A percentile compares a stretch with the other conserved stretches of the same genome.
Conservation (phyloP, 2,329 filamentous ascomycete genomes). For the Thelonectria discophora region DNA sequence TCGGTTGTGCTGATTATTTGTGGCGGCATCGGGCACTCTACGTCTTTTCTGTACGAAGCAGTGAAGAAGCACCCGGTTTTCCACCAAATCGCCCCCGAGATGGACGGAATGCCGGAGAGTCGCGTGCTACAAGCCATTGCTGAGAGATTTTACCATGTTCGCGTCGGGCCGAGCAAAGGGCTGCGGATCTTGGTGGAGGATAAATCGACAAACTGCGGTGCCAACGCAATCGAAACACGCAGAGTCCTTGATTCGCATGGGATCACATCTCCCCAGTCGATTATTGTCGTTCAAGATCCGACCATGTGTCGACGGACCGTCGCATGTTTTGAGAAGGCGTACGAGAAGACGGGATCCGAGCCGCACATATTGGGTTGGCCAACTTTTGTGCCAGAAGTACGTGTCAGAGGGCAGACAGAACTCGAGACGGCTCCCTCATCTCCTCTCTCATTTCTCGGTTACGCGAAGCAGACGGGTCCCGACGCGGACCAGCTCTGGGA, state of each 20-base stretch:
- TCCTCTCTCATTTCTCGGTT: constrained; percentile 18
- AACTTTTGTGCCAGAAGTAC: constrained; percentile 29
- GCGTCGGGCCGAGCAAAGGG: neutral
- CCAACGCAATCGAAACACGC: constrained; percentile 33
- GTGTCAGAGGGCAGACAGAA: neutral
- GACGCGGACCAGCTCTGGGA: constrained; percentile 23
- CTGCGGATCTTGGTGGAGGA: constrained; percentile 31
- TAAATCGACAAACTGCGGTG: constrained; percentile 35
- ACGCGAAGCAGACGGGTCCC: neutral
- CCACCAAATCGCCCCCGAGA: constrained; percentile 11
- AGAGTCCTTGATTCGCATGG: constrained; percentile 30
- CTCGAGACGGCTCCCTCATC: neutral
- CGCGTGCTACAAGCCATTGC: constrained; percentile 29
- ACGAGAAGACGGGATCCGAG: constrained; percentile 5
- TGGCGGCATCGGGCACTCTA: constrained; percentile 38
- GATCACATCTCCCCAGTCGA: constrained; percentile 29
- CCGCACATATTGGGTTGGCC: constrained; percentile 29
- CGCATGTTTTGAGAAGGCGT: constrained; percentile 31
- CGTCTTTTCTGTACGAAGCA: constrained; percentile 31
- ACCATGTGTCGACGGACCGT: constrained; percentile 35
- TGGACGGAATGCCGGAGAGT: constrained; percentile 28
- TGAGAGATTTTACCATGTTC: constrained; percentile 27
- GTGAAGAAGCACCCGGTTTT: constrained; percentile 30
- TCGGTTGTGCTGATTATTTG: constrained; percentile 25
- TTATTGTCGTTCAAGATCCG: constrained; percentile 34